A percentile compares a stretch with the other conserved stretches of the same genome.
Conservation (phyloP, 2,329 filamentous ascomycete genomes). For the Fragosphaeria purpurea region DNA sequence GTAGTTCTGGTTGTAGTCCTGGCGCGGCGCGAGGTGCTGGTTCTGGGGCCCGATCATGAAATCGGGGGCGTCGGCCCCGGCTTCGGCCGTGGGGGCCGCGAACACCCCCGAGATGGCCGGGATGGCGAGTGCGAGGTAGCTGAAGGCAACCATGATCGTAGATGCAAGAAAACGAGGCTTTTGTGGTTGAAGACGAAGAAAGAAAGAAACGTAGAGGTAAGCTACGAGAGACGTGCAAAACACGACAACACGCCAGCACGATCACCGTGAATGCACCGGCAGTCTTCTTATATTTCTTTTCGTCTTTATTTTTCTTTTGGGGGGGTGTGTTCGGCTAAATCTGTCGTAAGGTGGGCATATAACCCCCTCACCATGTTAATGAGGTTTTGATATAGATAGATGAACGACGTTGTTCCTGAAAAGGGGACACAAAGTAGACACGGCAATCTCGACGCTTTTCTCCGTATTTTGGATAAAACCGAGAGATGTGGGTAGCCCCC, state of each 20-base stretch:
- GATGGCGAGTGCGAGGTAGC: conserved; percentile 14
- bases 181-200: neutral
- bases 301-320: too few relatives aligned
- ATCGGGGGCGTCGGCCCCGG: conserved; percentile 16
- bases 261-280: too few relatives aligned
- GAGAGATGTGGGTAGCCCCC: neutral
- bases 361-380: neutral
- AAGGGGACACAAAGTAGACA: neutral
- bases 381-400: neutral
- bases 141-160: conserved; percentile 17
- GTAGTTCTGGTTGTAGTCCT: conserved; percentile 33
- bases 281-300: too few relatives aligned
- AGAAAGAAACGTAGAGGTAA: neutral
- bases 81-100: conserved; percentile 15
- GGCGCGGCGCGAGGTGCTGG: conserved; percentile 18
- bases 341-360: too few relatives aligned
- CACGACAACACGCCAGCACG: neutral
- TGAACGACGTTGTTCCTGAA: neutral
- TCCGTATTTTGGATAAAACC: conserved; percentile 4
- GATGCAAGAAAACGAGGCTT: neutral
- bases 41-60: conserved; percentile 17
- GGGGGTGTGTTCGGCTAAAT: too few relatives aligned
- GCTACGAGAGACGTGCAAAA: neutral
- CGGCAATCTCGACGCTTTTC: neutral
- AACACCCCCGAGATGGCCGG: conserved; percentile 16